Conservation (phyloP, 2,329 filamentous ascomycete genomes). For the Sporothrix curviconia region DNA sequence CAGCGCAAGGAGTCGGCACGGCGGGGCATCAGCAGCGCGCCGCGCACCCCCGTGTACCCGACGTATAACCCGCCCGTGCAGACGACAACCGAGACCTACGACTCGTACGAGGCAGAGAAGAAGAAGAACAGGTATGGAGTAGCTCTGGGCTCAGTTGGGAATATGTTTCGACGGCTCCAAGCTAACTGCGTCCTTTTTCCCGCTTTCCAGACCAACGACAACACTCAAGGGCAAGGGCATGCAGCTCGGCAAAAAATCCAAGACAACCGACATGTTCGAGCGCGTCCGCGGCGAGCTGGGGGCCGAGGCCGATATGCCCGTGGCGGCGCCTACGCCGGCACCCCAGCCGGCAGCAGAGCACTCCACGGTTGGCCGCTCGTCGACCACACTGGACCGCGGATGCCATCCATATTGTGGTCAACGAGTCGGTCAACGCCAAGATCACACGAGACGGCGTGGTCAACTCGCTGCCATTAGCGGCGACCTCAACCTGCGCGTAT, state of each 20-base stretch:
- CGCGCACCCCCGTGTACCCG: conserved; percentile 76
- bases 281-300: conserved; percentile 87
- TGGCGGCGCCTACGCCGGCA: conserved; percentile 53
- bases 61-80: conserved; percentile 72
- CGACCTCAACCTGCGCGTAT: conserved; percentile 84
- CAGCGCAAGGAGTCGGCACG: conserved; percentile 94
- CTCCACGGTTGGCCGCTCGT: conserved; percentile 36
- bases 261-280: conserved; percentile 95
- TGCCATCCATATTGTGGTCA: conserved; percentile 79
- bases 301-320: conserved; percentile 75
- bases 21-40: conserved; percentile 47
- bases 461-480: conserved; percentile 83
- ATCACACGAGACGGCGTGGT: conserved; percentile 81
- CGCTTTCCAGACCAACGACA: conserved; percentile 23
- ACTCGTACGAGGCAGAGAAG: conserved; percentile 94
- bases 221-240: conserved; percentile 91
- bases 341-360: conserved; percentile 7
- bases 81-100: conserved; percentile 73
- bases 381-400: conserved; percentile 70
- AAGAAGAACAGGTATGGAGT: conserved; percentile 81
- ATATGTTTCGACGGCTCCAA: too few species aligned
- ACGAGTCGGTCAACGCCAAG: conserved; percentile 84
- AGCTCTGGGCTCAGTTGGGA: too few species aligned
- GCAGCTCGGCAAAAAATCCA: conserved; percentile 98
- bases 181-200: too few species aligned